Evolutionary conservation across 225 moss, liverwort and hornwort species (phyloP).

Genomic region (Climacium dendroides): DNA sequence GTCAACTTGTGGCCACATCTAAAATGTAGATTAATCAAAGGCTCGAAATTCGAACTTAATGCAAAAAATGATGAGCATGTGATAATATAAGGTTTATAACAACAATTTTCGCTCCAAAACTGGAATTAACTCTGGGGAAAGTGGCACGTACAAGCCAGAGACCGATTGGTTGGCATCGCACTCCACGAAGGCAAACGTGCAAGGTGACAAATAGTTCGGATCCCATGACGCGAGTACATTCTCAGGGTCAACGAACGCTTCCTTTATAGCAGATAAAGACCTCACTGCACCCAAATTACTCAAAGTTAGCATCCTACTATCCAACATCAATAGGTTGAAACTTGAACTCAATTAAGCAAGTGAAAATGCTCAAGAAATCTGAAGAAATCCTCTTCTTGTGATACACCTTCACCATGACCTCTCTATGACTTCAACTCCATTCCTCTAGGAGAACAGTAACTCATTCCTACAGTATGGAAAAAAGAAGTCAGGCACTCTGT

Average conservation of each 20-base stretch:
- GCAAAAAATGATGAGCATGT: background rate
- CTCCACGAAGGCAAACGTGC: conserved; percentile 50
- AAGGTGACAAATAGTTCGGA: conserved; percentile 46
- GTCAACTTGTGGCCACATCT: background rate
- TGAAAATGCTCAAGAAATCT: background rate
- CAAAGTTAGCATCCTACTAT: background rate
- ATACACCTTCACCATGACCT: background rate
- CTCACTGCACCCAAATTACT: conserved; percentile 24
- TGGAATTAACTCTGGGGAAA: background rate
- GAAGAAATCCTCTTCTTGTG: background rate
- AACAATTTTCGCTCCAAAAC: background rate
- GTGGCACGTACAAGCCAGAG: conserved; percentile 23
- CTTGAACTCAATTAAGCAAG: background rate
- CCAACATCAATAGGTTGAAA: background rate
- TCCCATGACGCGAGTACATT: conserved; percentile 52
- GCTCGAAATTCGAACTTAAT: background rate
- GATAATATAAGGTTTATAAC: background rate
- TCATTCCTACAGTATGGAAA: background rate
- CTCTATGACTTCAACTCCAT: background rate
- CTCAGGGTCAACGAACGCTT: conserved; percentile 31
- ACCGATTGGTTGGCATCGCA: conserved; percentile 36
- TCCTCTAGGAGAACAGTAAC: background rate
- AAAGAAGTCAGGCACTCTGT: background rate
- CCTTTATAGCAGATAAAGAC: conserved; percentile 25
- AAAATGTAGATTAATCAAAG: background rate